A percentile compares a stretch with the other conserved stretches of the same genome.
These are phyloP conservation scores for Skeletonema tropicum DNA, from an alignment of 108 stramenopile genomes.

Conservation along the genomic window DNA sequence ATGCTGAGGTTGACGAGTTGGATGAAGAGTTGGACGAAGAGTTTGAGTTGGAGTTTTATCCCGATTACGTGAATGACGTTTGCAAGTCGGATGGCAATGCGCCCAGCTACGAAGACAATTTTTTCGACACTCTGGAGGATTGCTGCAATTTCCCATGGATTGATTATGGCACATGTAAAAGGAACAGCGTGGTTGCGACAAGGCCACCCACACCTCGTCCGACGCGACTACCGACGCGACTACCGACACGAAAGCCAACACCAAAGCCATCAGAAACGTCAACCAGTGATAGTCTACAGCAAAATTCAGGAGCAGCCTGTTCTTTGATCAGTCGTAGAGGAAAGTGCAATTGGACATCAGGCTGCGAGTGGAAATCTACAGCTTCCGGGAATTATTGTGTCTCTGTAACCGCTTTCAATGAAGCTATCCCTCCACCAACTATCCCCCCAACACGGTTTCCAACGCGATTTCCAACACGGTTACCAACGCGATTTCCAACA, in stretches of 20 bases:
- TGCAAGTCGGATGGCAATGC: neutral
- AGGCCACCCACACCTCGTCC: neutral
- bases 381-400: neutral
- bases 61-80: neutral
- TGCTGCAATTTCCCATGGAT: conserved; percentile 38
- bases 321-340: neutral
- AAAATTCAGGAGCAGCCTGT: neutral
- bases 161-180: conserved; percentile 18
- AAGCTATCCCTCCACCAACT: neutral
- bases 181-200: conserved; percentile 14
- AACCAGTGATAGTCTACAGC: neutral
- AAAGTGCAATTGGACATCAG: neutral
- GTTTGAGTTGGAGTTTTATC: neutral
- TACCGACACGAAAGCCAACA: neutral
- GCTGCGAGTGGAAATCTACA: neutral
- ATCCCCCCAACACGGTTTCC: neutral
- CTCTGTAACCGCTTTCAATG: neutral
- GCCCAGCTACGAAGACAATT: neutral
- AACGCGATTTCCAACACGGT: neutral
- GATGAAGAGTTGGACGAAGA: neutral
- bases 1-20: too few relatives aligned
- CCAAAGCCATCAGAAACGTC: neutral
- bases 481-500: neutral
- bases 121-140: conserved; percentile 28
- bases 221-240: neutral